Base-by-base conservation (phyloP, 148 eudicot species). In the Talinum fruticosum region DNA sequence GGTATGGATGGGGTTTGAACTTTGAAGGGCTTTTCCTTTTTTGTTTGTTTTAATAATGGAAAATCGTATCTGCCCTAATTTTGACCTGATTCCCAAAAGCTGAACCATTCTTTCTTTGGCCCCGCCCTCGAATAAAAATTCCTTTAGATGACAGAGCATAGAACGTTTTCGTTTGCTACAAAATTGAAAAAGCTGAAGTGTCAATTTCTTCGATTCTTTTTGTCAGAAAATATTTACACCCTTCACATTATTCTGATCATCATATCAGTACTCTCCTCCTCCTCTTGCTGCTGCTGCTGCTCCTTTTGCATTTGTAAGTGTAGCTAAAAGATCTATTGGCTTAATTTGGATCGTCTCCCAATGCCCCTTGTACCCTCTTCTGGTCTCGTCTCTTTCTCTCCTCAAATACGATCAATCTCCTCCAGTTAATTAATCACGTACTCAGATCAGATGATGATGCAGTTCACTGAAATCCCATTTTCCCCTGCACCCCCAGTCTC, bases 381-480 rank as follows among this genome's bases (percentile, higher is more conserved):
- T 32, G 82, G 94, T 88, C 82, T 74, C 16, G 95, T 90, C 96
- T 59, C 82, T 89, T 89, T 92, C 98, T 76, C 64, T 61, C 77
- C 70, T 78, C n/a, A n/a, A n/a, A n/a, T n/a, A n/a, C n/a, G n/a
- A n/a, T n/a, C n/a, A n/a, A n/a, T 29, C 78, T 75, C 38, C 69
- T 41, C 32, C 72, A 37, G 28, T 53, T 75, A 8, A 23, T 37
- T 54, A 12, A 21, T 62, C 47, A 54, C 6, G 0, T n/a, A 18
- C 0, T 34, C 36, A 24, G 26, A 69, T 5, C 33, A 3, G 3
- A 71, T 24, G 34, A 71, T 71, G 74, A 71, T 71, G 54, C 49
- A 44, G 75, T 85, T 87, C 74, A 84, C 90, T 14, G 92, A 90
- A 71, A 79, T 78, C 49, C 84, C 86, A 77, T 79, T 79, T 86